phyloP scores from a whole-genome alignment of 768 basidiomycete species.

The Epithele typhae region DNA sequence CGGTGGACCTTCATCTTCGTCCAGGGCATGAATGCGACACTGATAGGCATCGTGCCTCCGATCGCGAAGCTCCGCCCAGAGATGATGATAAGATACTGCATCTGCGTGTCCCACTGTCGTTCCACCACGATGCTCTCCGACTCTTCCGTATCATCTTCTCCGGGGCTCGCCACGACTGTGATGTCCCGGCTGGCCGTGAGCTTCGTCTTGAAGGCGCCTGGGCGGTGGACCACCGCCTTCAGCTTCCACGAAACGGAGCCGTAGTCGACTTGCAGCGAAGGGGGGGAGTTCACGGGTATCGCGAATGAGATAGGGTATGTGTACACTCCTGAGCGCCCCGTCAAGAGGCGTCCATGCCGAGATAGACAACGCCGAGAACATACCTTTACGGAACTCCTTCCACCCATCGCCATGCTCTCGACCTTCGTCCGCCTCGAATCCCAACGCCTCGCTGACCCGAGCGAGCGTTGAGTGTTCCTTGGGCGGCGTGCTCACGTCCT shows the following conservation, averaged over 20 bases:
- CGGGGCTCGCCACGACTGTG: conserved; percentile 66
- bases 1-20: conserved; percentile 79
- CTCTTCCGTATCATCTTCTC: conserved; percentile 85
- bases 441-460: conserved; percentile 38
- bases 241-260: conserved; percentile 79
- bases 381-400: conserved; percentile 88
- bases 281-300: conserved; percentile 76
- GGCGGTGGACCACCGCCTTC: conserved; percentile 78
- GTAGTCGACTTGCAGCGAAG: conserved; percentile 67
- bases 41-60: conserved; percentile 76
- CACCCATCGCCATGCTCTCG: conserved; percentile 52
- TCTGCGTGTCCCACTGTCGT: conserved; percentile 85
- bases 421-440: conserved; percentile 34
- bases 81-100: conserved; percentile 76
- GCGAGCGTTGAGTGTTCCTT: conserved; percentile 31
- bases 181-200: conserved; percentile 70
- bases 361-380: conserved; percentile 9
- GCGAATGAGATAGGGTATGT: conserved; percentile 92
- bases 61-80: conserved; percentile 76
- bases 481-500: conserved; percentile 21
- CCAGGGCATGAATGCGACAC: conserved; percentile 78
- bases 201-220: conserved; percentile 74
- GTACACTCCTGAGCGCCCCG: no score
- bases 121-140: conserved; percentile 77
- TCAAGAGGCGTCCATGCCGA: no score